A percentile compares a stretch with the other conserved stretches of the same genome.
These are phyloP conservation scores for Aspergillus steynii DNA, from an alignment of 495 filamentous ascomycete species.

Conservation along the genomic window DNA sequence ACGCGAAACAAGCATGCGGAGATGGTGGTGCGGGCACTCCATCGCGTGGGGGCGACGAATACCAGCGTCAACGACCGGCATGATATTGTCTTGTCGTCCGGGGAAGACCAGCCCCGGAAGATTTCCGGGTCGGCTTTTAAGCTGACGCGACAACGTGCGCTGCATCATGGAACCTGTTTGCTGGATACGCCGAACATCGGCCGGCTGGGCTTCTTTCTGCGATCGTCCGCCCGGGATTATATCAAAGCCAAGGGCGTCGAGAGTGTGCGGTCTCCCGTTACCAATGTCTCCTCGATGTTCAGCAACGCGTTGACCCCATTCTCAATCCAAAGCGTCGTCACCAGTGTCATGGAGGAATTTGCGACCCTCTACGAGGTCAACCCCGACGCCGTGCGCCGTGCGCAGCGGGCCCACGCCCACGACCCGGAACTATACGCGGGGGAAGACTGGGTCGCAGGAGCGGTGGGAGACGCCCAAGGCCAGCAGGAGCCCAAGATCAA, in stretches of 20 bases:
- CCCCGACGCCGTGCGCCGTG: constrained; percentile 34
- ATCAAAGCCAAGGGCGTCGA: constrained; percentile 86
- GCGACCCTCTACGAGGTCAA: constrained; percentile 30
- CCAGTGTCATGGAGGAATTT: constrained; percentile 39
- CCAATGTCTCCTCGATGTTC: constrained; percentile 66
- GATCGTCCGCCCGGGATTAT: constrained; percentile 69
- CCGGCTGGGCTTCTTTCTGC: constrained; percentile 63
- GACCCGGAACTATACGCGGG: constrained; percentile 42
- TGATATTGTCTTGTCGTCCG: constrained; percentile 74
- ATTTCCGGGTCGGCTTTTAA: constrained; percentile 94
- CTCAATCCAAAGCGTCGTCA: constrained; percentile 38
- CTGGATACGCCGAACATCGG: constrained; percentile 69
- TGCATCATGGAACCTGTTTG: constrained; percentile 93
- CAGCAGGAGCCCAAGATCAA: constrained; percentile 49
- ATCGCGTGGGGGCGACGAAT: constrained; percentile 41
- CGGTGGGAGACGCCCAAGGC: constrained; percentile 49
- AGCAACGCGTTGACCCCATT: constrained; percentile 33
- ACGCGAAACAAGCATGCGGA: constrained; percentile 83
- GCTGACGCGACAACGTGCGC: constrained; percentile 69
- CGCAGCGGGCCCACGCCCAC: constrained; percentile 34
- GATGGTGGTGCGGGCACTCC: constrained; percentile 83
- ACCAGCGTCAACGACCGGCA: constrained; percentile 84
- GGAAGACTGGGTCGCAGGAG: constrained; percentile 42
- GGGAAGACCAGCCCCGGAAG: constrained; percentile 59
- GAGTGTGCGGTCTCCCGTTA: constrained; percentile 82